phyloP scores from a whole-genome alignment of 1,284 basidiomycete species.

The Tilletia caries region DNA sequence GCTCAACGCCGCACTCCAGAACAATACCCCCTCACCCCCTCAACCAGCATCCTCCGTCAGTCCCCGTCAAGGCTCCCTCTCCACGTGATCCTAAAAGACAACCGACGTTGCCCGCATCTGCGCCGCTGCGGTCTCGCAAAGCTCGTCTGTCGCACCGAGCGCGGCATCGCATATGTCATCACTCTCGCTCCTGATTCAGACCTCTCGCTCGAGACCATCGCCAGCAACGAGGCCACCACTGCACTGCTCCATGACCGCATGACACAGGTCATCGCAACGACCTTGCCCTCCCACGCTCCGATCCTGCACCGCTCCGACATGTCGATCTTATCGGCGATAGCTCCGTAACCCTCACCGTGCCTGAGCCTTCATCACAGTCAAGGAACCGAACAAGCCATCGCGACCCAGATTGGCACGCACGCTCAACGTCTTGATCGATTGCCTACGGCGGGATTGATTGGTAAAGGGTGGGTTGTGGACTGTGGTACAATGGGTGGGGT shows the following conservation, averaged over 20 bases:
- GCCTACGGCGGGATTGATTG: too few species aligned
- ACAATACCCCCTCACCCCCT: conserved; percentile 58
- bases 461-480: too few species aligned
- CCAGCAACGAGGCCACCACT: conserved; percentile 18
- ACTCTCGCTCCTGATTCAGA: conserved; percentile 55
- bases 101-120: conserved; percentile 79
- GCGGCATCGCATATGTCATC: conserved; percentile 74
- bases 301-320: too few species aligned
- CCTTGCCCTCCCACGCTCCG: conserved; percentile 65
- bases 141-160: conserved; percentile 75
- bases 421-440: too few species aligned
- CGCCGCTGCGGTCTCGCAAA: conserved; percentile 68
- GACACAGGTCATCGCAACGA: conserved; percentile 70
- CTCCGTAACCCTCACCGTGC: too few species aligned
- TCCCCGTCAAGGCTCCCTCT: conserved; percentile 61
- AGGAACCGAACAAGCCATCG: too few species aligned
- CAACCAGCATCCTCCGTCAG: conserved; percentile 43
- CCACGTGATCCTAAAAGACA: conserved; percentile 95
- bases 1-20: conserved; percentile 37
- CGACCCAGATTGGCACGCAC: too few species aligned
- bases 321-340: conserved; percentile 60
- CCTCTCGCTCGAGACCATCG: conserved; percentile 23
- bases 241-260: conserved; percentile 70
- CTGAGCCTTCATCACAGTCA: too few species aligned
- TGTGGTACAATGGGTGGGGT: too few species aligned